Evolutionary conservation across 352 stramenopile genomes (phyloP).

Genomic region (Phytopythium litorale): DNA sequence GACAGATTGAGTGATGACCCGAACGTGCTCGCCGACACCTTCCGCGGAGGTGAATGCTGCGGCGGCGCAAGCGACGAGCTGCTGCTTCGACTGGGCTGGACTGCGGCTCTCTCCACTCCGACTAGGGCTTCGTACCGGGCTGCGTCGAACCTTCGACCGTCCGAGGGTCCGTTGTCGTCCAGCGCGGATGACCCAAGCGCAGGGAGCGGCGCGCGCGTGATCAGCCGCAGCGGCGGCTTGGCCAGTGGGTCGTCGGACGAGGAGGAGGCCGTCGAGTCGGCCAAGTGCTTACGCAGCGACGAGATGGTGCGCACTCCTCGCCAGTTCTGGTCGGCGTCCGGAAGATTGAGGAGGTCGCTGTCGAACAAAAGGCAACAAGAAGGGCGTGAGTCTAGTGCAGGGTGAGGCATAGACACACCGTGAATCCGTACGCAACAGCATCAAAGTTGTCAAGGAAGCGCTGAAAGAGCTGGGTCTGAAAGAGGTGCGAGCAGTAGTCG

Average conservation of each 20-base stretch:
- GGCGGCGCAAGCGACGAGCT: background rate
- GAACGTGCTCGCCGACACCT: background rate
- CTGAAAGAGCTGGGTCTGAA: conserved; percentile 75
- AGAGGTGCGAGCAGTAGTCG: conserved; percentile 63
- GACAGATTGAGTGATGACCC: conserved; percentile 2
- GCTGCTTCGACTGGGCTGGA: background rate
- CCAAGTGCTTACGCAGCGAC: conserved; percentile 2
- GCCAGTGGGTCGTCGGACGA: background rate
- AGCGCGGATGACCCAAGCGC: background rate
- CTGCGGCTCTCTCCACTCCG: background rate
- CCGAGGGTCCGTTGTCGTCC: too few relatives aligned
- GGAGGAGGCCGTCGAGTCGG: background rate
- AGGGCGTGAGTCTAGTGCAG: background rate
- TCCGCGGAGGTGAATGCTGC: background rate
- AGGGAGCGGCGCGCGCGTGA: background rate
- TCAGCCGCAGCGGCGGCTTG: background rate
- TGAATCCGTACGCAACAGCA: conserved; percentile 9
- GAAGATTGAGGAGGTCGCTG: conserved; percentile 1
- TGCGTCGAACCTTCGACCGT: background rate
- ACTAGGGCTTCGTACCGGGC: background rate
- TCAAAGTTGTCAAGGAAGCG: conserved; percentile 51
- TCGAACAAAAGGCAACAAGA: background rate
- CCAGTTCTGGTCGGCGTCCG: conserved; percentile 2
- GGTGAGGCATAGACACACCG: background rate
- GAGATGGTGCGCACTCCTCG: conserved; percentile 7